Conservation (phyloP, 1,284 basidiomycete species). For the Cryptococcus deneoformans region DNA sequence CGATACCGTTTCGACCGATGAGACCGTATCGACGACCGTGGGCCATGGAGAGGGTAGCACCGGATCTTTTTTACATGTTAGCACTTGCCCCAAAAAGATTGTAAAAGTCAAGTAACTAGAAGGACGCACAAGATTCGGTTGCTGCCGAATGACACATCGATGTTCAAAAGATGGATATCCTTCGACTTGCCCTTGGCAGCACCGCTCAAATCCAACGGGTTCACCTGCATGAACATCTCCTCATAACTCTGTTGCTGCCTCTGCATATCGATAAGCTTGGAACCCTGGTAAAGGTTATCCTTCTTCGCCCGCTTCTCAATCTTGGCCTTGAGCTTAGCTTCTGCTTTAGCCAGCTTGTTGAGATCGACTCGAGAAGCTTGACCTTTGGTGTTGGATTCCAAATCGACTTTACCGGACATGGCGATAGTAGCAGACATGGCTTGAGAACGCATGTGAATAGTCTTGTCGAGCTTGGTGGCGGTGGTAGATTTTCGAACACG, state of each 20-base stretch:
- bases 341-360: constrained; percentile 97
- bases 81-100: neutral
- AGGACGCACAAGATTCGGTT: constrained; percentile 69
- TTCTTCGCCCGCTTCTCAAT: constrained; percentile 78
- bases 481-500: constrained; percentile 52
- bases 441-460: constrained; percentile 85
- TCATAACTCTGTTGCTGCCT: constrained; percentile 97
- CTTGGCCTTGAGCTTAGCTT: constrained; percentile 96
- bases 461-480: constrained; percentile 80
- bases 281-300: constrained; percentile 90
- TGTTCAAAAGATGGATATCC: constrained; percentile 92
- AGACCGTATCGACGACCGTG: constrained; percentile 81
- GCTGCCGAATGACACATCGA: constrained; percentile 92
- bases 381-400: constrained; percentile 91
- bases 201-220: constrained; percentile 80
- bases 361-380: constrained; percentile 95
- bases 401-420: constrained; percentile 79
- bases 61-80: neutral
- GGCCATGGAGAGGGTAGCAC: constrained; percentile 61
- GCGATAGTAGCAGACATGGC: constrained; percentile 81
- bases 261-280: constrained; percentile 89
- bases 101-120: constrained; percentile 44
- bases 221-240: constrained; percentile 99
- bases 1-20: constrained; percentile 73
- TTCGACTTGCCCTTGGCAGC: constrained; percentile 87